Percentiles rank a stretch among this genome's conserved stretches.
Conservation (phyloP, 148 eudicot genomes). For the Spergularia marina region DNA sequence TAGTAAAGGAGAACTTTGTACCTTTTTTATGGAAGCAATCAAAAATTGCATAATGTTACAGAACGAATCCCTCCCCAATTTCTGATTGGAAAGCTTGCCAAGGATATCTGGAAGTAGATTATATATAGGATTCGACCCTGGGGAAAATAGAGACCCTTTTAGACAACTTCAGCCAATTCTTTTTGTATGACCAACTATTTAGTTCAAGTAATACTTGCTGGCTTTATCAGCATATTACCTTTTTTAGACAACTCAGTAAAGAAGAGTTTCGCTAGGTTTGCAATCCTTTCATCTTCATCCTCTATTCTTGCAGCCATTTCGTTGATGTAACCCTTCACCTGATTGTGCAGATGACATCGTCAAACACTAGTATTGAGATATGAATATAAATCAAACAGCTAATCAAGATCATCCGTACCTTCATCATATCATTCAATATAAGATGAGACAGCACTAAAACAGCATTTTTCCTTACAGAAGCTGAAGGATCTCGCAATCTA, state of each 20-base stretch:
- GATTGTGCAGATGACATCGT: constrained; percentile 16
- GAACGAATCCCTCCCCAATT: constrained; percentile 69
- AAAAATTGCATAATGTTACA: constrained; percentile 92
- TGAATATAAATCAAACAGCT: constrained; percentile 7
- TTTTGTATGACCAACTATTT: too few relatives aligned
- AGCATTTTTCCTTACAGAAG: constrained; percentile 89
- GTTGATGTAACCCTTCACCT: constrained; percentile 91
- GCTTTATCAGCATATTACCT: too few relatives aligned
- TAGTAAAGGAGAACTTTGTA: constrained; percentile 16
- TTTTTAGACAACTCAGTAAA: constrained; percentile 85
- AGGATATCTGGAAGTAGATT: constrained; percentile 96
- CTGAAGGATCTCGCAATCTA: constrained; percentile 75
- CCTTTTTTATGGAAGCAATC: constrained; percentile 95
- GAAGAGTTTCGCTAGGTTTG: constrained; percentile 85
- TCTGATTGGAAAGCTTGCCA: constrained; percentile 72
- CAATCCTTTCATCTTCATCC: constrained; percentile 93
- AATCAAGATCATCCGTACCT: constrained; percentile 42
- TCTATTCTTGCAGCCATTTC: constrained; percentile 92
- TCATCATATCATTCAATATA: constrained; percentile 98
- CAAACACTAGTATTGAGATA: constrained; percentile 2
- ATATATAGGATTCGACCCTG: constrained; percentile 90
- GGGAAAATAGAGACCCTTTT: constrained; percentile 15
- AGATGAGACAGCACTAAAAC: constrained; percentile 97
- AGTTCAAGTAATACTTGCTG: too few relatives aligned
- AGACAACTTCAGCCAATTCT: not conserved